Evolutionary conservation across 768 basidiomycete species (phyloP), one percentile per base, ranked within the genome.

Genomic region (Xerocomellus chrysenteron): DNA sequence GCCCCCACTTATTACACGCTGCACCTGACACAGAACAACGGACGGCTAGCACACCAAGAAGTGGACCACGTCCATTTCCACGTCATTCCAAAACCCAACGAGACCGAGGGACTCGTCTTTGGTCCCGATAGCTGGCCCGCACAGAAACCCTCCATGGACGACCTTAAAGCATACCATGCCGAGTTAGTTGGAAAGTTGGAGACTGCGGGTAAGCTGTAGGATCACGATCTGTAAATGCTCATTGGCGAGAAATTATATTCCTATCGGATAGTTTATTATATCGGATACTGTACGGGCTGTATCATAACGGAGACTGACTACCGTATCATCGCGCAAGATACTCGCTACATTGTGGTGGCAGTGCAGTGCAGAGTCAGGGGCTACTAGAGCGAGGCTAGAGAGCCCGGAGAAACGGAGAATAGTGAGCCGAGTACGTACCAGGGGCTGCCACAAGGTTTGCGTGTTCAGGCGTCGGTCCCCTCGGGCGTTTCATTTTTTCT

Each of bases 21-120:
- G 7, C 24, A 21, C 19, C 3, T 10, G 3, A 21, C 17, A 32
- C 60, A 87, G 85, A 90, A 89, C 75, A 90, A 90, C 63, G 87
- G 88, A 4, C 69, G 75, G 40, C 73, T 80, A 62, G 88, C 82
- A 52, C 86, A 81, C 66, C 85, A 84, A 75, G 76, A 82, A 50
- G 92, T 96, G 28, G 82, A 86, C 52, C 94, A 96, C 64, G 92
- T 94, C 14, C 93, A 96, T 70, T 94, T 94, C 75, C 94, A 98
- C 65, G 80, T 98, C 63, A 95, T 98, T 58, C 94, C 95, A 4
- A 98, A 97, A 70, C 92, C 90, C 6, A 81, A 85, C 44, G 68
- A 80, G 5, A 36, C 10, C 0, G 85, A 89, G 62, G 96, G 96
- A 5, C 79, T 99, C 28, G 84, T 84, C 13, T 75, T 98, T 52